These are phyloP conservation scores for Corymbia calophylla DNA, from an alignment of 441 rosid species.

Conservation along the genomic window DNA sequence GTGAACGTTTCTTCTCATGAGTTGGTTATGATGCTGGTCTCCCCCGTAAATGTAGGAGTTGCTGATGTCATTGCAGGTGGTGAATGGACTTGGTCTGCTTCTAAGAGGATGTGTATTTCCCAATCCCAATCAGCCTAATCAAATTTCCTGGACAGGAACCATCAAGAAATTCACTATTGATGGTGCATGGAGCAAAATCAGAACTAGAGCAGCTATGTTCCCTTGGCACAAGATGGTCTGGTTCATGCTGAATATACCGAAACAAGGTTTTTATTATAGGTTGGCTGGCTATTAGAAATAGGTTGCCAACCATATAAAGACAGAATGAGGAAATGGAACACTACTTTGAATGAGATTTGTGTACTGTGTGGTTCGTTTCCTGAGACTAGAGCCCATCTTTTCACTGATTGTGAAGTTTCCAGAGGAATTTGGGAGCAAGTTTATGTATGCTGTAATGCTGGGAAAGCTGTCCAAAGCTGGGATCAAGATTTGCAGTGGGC, in stretches of 20 bases:
- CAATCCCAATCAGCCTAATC: background rate
- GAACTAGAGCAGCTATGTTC: background rate
- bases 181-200: background rate
- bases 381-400: background rate
- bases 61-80: background rate
- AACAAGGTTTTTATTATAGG: background rate
- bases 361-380: background rate
- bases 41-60: background rate
- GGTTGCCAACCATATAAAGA: background rate
- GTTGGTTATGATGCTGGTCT: background rate
- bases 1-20: background rate
- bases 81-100: background rate
- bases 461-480: background rate
- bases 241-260: background rate
- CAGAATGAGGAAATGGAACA: background rate
- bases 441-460: background rate
- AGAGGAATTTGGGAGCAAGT: background rate
- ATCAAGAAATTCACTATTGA: background rate
- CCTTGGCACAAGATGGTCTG: background rate
- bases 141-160: background rate
- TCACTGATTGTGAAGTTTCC: background rate
- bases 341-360: background rate
- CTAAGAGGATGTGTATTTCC: background rate
- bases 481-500: background rate
- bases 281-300: background rate